Conservation (phyloP, 805 yeast species). For the Lipomyces spencermartinsiae region DNA sequence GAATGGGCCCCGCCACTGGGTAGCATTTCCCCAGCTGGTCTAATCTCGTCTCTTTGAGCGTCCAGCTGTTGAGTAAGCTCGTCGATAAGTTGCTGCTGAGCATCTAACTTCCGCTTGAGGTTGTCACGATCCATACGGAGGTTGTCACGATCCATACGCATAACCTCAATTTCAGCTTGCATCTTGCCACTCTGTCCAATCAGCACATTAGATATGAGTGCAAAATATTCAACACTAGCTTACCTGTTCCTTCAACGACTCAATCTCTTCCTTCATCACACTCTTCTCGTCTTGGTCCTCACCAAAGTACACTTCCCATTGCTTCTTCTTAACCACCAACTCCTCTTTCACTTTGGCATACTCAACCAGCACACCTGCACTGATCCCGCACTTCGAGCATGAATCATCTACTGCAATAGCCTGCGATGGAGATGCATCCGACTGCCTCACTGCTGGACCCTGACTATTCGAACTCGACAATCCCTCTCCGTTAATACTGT, state of each 20-base stretch:
- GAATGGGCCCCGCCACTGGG: not conserved
- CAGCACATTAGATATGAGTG: not conserved
- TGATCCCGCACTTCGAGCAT: conserved; percentile 30
- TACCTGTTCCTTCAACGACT: conserved; percentile 8
- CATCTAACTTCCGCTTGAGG: not conserved
- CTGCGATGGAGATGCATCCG: not conserved
- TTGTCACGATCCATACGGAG: not conserved
- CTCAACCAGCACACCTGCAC: conserved; percentile 27
- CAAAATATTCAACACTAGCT: not conserved
- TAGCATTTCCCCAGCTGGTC: not conserved
- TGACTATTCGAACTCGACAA: not conserved
- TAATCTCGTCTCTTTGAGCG: not conserved
- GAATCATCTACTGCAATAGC: conserved; percentile 2
- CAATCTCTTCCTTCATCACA: conserved; percentile 12
- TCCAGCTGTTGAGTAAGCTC: conserved; percentile 13
- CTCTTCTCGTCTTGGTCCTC: conserved; percentile 25
- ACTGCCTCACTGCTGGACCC: not conserved
- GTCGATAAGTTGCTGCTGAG: conserved; percentile 5
- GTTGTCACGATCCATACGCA: conserved; percentile 6
- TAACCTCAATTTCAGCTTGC: conserved; percentile 11
- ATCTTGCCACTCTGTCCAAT: not conserved
- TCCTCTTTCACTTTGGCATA: conserved; percentile 27
- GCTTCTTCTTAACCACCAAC: conserved; percentile 26
- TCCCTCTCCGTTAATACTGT: not conserved
- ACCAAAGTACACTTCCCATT: conserved; percentile 30